Evolutionary conservation across 2,329 filamentous ascomycete species (phyloP), one percentile per base, ranked within the genome.

Genomic region (Fusarium sp.): DNA sequence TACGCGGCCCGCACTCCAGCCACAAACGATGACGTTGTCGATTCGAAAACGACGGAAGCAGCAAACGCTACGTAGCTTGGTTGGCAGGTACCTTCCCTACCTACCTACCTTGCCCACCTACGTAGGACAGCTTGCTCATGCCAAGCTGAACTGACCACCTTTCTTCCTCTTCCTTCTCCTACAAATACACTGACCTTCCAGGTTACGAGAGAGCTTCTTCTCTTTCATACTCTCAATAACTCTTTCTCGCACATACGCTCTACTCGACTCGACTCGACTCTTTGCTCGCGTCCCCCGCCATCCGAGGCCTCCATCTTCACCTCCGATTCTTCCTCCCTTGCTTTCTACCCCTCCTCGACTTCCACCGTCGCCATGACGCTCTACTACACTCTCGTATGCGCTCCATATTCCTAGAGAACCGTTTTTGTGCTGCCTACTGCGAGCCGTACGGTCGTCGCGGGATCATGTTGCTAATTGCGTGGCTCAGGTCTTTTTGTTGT

Each of bases 401-500:
- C 20, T 52, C n/a, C 27, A 58, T 10, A 20, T 50, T 20, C 27
- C 37, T 11, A 29, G 43, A 24, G 16, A 24, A 45, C 27, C 20
- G 35, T 14, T 45, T 22, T 43, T 27, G n/a, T 27, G 16, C 63
- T 24, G 7, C 33, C 37, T 33, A 31, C 58, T 52, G 31, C 41
- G 24, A 54, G 33, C 31, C 37, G 41, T 41, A 18, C 67, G 59
- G 52, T 56, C 22, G 24, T 59, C 9, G 50, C 7, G 4, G 27
- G 24, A 64, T 31, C 29, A 27, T 43, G 33, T 63, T 18, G 43
- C 72, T 78, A 57, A 77, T 67, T 54, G 20, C 84, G 70, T 82
- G 75, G 6, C 57, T 58, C 75, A 97, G 94, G 94, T 97, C 80
- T 97, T 97, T 86, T 84, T 93, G 82, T 90, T 96, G 79, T 88